Evolutionary conservation across 2,329 filamentous ascomycete genomes (phyloP).

Genomic region (Pseudodiploospora longispora): DNA sequence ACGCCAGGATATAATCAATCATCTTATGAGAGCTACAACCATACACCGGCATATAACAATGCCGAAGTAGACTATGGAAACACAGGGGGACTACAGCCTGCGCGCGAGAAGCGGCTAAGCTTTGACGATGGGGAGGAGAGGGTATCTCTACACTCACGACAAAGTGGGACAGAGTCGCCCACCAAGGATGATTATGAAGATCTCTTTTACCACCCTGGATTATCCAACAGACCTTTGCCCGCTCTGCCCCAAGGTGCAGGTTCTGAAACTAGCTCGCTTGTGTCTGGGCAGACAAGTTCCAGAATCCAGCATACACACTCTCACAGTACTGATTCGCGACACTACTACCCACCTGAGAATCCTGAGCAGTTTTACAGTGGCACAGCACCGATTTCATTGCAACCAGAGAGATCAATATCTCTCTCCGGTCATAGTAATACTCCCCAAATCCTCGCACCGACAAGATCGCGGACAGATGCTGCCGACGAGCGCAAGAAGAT

Average conservation of each 20-base stretch:
- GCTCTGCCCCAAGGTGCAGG: slow-evolving; percentile 46
- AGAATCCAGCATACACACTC: slow-evolving; percentile 43
- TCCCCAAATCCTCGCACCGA: slow-evolving; percentile 71
- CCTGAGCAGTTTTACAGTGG: slow-evolving; percentile 45
- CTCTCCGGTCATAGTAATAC: slow-evolving; percentile 74
- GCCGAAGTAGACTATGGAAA: slow-evolving; percentile 79
- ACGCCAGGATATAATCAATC: slow-evolving; percentile 30
- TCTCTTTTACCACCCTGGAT: slow-evolving; percentile 87
- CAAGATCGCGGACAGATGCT: slow-evolving; percentile 88
- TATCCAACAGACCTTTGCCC: slow-evolving; percentile 56
- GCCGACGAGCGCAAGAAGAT: slow-evolving; percentile 57
- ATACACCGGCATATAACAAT: slow-evolving; percentile 38
- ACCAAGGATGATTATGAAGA: slow-evolving; percentile 71
- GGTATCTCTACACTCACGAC: slow-evolving; percentile 47
- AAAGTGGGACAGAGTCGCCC: slow-evolving; percentile 57
- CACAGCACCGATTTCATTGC: slow-evolving; percentile 26
- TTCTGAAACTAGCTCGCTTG: slow-evolving; percentile 51
- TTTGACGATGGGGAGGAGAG: slow-evolving; percentile 90
- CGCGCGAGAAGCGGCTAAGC: slow-evolving; percentile 65
- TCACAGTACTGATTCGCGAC: slow-evolving; percentile 37
- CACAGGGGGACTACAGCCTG: slow-evolving; percentile 80
- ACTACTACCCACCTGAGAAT: slow-evolving; percentile 27
- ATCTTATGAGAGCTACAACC: slow-evolving; percentile 19
- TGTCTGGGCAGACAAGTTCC: slow-evolving; percentile 37
- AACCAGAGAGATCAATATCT: slow-evolving; percentile 68